Evolutionary conservation across 371 early-diverging fungal species (phyloP), one percentile per base, ranked within the genome.

Genomic region (Mycotypha africana): DNA sequence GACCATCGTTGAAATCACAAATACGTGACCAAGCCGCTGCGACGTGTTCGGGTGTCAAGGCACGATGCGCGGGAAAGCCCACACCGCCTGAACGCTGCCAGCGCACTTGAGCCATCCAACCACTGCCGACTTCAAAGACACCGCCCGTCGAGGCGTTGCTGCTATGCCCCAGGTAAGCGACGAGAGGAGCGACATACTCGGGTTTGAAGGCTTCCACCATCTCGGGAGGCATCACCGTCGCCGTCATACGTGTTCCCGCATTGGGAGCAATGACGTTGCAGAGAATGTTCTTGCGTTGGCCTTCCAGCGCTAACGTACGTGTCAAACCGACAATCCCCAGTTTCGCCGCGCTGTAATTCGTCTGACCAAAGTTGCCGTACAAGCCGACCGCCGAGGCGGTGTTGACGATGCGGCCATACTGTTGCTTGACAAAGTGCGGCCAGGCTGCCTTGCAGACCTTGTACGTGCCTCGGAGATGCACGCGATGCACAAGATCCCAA

Each of bases 291-390:
- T 95, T 88, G 67, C 86, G 88, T 44, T 66, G 83, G 44, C 98
- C 98, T 68, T 98, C 98, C 35, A 84, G 74, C 33, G 98, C 98
- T 49, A 98, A 73, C 14, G 98, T 88, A 57, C 83, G 75, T 60
- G 92, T 86, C 49, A 98, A 81, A 32, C 95, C 94, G 45, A 89
- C 86, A 17, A 96, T 74, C 34, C 92, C 97, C 45, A 92, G 79
- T 72, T 98, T 98, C 45, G 97, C 95, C 67, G 92, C 75, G 47
- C 79, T 78, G 77, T 97, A 98, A 84, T 97, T 97, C 46, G 95
- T 88, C 68, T 97, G 96, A 38, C 99, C 99, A 84, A 95, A 97
- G 89, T 98, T 98, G 57, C 98, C 98, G 67, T 97, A 97, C 37
- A 97, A 77, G 56, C 98, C 99, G 34, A 97, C 97, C 32, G 96